Evolutionary conservation across 352 stramenopile genomes (phyloP).

Genomic region (Thalassiosira hispida): DNA sequence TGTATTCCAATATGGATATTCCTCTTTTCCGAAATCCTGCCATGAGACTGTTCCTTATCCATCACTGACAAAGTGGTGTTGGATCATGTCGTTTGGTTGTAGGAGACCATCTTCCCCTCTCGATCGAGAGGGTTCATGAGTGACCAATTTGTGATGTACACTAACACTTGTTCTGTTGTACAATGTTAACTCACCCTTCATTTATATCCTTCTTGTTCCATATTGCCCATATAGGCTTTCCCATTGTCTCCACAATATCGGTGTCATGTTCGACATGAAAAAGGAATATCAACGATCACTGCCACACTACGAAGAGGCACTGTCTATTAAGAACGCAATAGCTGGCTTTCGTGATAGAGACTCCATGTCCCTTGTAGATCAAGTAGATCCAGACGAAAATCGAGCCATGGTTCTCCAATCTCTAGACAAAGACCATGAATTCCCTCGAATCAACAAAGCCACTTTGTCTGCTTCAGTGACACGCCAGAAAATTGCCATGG

Average conservation of each 20-base stretch:
- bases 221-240: conserved; percentile 28
- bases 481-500: conserved; percentile 48
- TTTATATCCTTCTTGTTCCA: conserved; percentile 4
- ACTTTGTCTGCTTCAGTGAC: conserved; percentile 58
- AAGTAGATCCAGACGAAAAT: conserved; percentile 40
- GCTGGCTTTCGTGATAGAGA: conserved; percentile 38
- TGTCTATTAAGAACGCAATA: conserved; percentile 61
- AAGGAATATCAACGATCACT: conserved; percentile 57
- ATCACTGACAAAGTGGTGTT: too few relatives aligned
- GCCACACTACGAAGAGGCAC: conserved; percentile 61
- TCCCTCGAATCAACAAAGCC: conserved; percentile 49
- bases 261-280: conserved; percentile 62
- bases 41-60: too few relatives aligned
- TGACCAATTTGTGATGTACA: too few relatives aligned
- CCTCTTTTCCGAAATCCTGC: too few relatives aligned
- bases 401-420: conserved; percentile 45
- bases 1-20: too few relatives aligned
- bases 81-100: too few relatives aligned
- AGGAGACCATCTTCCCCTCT: too few relatives aligned
- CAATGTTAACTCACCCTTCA: too few relatives aligned
- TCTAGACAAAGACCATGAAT: conserved; percentile 45
- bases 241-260: conserved; percentile 65
- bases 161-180: too few relatives aligned
- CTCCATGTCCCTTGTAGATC: conserved; percentile 25
- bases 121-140: too few relatives aligned